Conservation (phyloP, 2,329 filamentous ascomycete species). For the Pseudogymnoascus sp. region DNA sequence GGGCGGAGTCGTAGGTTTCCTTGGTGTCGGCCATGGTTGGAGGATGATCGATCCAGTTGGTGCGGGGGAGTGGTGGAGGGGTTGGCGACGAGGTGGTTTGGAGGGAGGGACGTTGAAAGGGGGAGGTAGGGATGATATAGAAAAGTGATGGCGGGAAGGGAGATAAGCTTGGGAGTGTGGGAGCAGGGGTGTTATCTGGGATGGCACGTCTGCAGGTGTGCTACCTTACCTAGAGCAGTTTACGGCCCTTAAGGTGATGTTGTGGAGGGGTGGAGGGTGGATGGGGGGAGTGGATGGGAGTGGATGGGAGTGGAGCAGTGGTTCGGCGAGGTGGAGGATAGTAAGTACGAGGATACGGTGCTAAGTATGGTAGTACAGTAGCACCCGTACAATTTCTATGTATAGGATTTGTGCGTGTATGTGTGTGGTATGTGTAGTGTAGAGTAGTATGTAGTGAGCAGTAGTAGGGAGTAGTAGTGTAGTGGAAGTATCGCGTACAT, state of each 20-base stretch:
- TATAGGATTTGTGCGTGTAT: not conserved
- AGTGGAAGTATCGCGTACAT: constrained; percentile 12
- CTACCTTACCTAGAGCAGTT: constrained; percentile 36
- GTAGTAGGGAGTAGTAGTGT: not conserved
- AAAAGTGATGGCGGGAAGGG: not conserved
- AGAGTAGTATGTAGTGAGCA: too few species aligned
- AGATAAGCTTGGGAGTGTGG: constrained; percentile 1
- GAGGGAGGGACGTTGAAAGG: not conserved
- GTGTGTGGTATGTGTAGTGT: not conserved
- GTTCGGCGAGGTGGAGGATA: not conserved
- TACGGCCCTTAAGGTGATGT: constrained; percentile 39
- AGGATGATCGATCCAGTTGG: too few species aligned
- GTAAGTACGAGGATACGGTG: not conserved
- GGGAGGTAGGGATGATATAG: constrained; percentile 6
- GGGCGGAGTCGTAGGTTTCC: constrained; percentile 26
- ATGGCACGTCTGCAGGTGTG: constrained; percentile 11
- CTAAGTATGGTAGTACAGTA: not conserved
- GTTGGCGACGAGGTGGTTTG: not conserved
- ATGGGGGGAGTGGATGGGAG: too few species aligned
- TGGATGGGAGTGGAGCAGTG: constrained; percentile 16
- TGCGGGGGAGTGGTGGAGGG: too few species aligned
- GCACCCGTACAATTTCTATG: not conserved
- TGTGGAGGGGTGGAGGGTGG: constrained; percentile 19
- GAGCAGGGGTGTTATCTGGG: constrained; percentile 13
- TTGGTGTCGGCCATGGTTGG: not conserved